Evolutionary conservation across 306 rosid genomes (phyloP).

Genomic region (Cicer yamashitae): DNA sequence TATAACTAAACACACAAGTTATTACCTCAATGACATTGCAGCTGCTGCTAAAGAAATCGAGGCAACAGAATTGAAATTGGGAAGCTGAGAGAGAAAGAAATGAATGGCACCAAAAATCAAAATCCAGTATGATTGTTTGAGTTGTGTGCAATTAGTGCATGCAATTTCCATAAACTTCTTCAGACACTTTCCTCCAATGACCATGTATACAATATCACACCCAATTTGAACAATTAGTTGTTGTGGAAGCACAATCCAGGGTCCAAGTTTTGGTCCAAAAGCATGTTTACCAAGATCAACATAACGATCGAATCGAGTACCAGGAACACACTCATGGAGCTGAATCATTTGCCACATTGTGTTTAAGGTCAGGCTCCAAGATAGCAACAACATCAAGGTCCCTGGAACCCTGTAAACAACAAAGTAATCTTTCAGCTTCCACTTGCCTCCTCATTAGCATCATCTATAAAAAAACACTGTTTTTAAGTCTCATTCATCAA

Average conservation of each 20-base stretch:
- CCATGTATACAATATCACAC: conserved; percentile 92
- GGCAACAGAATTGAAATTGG: conserved; percentile 91
- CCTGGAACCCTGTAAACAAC: conserved; percentile 82
- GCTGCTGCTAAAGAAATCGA: conserved; percentile 96
- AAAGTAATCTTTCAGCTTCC: neutral
- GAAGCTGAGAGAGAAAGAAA: conserved; percentile 93
- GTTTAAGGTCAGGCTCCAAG: conserved; percentile 87
- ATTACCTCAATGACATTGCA: conserved; percentile 81
- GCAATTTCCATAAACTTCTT: conserved; percentile 88
- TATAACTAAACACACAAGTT: no score
- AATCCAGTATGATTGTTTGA: conserved; percentile 87
- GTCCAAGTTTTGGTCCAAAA: conserved; percentile 83
- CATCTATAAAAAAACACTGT: no score
- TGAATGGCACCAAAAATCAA: conserved; percentile 81
- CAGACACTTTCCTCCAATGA: conserved; percentile 88
- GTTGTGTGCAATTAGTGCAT: conserved; percentile 74
- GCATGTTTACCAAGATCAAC: conserved; percentile 90
- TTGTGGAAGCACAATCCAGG: conserved; percentile 91
- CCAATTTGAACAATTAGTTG: conserved; percentile 92
- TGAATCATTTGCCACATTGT: conserved; percentile 98
- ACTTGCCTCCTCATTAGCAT: no score
- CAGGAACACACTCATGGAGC: conserved; percentile 92
- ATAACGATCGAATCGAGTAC: conserved; percentile 82
- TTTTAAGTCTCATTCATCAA: no score
- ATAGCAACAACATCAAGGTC: conserved; percentile 59